These are phyloP conservation scores for Fusarium secorum DNA, from an alignment of 2,329 filamentous ascomycete species.

Conservation along the genomic window DNA sequence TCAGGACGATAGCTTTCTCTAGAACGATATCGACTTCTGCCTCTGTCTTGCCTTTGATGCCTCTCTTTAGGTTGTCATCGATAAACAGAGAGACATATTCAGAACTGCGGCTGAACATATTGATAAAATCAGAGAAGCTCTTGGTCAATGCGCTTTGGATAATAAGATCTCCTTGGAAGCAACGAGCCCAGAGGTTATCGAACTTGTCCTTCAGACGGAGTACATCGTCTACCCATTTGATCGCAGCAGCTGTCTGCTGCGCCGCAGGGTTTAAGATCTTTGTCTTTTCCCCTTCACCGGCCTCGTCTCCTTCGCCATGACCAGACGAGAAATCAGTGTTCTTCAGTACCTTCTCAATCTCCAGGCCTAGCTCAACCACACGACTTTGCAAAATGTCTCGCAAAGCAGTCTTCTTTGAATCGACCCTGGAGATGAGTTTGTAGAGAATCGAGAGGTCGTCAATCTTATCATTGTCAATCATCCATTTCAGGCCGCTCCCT, in stretches of 20 bases:
- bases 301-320: constrained; percentile 56
- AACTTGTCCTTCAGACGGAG: constrained; percentile 88
- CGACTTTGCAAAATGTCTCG: constrained; percentile 75
- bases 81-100: constrained; percentile 97
- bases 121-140: constrained; percentile 94
- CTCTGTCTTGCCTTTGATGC: constrained; percentile 92
- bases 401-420: constrained; percentile 74
- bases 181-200: constrained; percentile 75
- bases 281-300: constrained; percentile 51
- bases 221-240: constrained; percentile 96
- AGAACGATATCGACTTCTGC: constrained; percentile 82
- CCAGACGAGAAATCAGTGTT: constrained; percentile 61
- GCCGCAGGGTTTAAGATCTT: constrained; percentile 62
- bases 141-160: constrained; percentile 84
- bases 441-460: constrained; percentile 85
- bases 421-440: constrained; percentile 78
- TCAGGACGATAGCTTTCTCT: constrained; percentile 86
- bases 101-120: constrained; percentile 82
- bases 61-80: constrained; percentile 93
- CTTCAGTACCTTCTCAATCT: constrained; percentile 76
- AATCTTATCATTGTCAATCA: constrained; percentile 89
- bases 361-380: constrained; percentile 79
- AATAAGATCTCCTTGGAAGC: constrained; percentile 78
- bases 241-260: constrained; percentile 83
- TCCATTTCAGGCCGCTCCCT: constrained; percentile 81